Base-by-base conservation (phyloP, 306 rosid genomes). In the Begonia loranthoides region DNA sequence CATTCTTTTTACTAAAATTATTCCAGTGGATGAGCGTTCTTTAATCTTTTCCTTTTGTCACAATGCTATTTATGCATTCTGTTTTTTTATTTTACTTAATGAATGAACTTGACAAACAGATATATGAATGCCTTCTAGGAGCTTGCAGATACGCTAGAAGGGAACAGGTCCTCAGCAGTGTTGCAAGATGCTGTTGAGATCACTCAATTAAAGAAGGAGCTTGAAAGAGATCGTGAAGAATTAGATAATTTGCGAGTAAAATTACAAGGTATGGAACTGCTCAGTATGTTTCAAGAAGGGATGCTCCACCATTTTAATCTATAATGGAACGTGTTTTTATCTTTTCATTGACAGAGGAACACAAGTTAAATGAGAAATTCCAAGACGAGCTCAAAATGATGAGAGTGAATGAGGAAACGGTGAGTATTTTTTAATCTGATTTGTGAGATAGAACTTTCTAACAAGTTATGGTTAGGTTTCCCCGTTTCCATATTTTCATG, bases 121-220 rank as follows among this genome's bases (percentile, higher is more conserved):
- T 79, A 56, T 90, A 71, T 90, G 93, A 85, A 90, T 85, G 86
- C 94, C 87, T 82, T 90, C 95, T 90, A 85, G 97, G 94, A 85
- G 94, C 82, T 72, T 74, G 92, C 83, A 66, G 92, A 82, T 83
- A 58, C 56, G 41, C 65, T 56, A 61, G 92, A 76, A 68, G 83
- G 70, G 63, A 80, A 68, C 64, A 52, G 84, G 64, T 65, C 70
- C 15, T 59, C 64, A 12, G 64, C 57, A 53, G 79, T 69, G 36
- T 67, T 19, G 62, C 75, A 64, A 46, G 75, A 66, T 61, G 47
- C 74, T 21, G 47, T 50, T 66, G 95, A 85, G 77, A 45, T 73
- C 51, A 73, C 40, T 66, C 79, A 78, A 49, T 58, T 85, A 73
- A 74, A 50, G 71, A 60, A 58, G 67, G 87, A 85, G 56, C 76